Conservation (phyloP, 306 rosid genomes). For the Abrus pulchellus region DNA sequence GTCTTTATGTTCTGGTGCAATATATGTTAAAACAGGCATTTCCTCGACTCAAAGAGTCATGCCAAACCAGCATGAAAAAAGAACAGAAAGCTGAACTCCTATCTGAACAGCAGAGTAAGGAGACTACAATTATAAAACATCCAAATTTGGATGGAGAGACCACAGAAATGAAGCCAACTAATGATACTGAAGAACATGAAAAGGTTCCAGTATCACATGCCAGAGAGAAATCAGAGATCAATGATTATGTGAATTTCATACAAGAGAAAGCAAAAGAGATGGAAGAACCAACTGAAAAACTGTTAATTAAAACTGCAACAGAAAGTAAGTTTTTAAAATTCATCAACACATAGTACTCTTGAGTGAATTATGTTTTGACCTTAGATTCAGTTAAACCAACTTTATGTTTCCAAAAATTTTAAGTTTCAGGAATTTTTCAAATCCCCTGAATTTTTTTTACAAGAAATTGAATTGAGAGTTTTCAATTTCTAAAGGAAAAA, state of each 20-base stretch:
- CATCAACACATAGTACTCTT: not conserved
- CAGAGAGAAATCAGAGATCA: not conserved
- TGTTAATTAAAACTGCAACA: not conserved
- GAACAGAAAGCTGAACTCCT: constrained; percentile 15
- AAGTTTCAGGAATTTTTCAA: too few relatives aligned
- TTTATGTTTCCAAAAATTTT: too few relatives aligned
- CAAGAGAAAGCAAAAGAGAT: not conserved
- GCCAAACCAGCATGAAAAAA: not conserved
- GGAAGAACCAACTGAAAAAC: not conserved
- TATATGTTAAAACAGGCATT: constrained; percentile 25
- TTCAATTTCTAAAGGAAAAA: not conserved
- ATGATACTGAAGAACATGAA: not conserved
- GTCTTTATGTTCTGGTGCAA: not conserved
- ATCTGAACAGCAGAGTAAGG: not conserved
- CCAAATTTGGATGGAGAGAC: not conserved
- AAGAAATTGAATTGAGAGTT: not conserved
- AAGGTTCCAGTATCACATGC: not conserved
- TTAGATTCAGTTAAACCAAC: not conserved
- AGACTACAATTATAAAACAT: not conserved
- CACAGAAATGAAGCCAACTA: not conserved
- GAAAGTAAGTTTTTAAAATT: constrained; percentile 9
- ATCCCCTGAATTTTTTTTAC: too few relatives aligned
- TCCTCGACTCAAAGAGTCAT: constrained; percentile 5
- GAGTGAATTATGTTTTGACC: not conserved
- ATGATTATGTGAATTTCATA: not conserved